A percentile compares a stretch with the other conserved stretches of the same genome.
Evolutionary conservation across 768 basidiomycete species (phyloP).

Genomic region (Tremella mesenterica): DNA sequence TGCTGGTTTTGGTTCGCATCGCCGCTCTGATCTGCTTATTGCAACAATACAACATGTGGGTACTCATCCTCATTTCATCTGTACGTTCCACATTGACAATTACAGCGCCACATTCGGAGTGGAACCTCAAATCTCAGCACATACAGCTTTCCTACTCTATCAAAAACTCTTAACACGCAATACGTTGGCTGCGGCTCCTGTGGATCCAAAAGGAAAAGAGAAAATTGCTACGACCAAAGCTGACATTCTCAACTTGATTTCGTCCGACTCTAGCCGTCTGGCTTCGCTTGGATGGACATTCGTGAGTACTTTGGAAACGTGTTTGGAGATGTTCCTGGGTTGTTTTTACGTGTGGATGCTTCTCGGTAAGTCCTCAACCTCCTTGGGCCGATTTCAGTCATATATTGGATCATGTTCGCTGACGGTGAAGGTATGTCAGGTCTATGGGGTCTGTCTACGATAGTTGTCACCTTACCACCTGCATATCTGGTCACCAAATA

Average conservation of each 20-base stretch:
- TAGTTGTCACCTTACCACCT: constrained; percentile 22
- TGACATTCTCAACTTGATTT: constrained; percentile 32
- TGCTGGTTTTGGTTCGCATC: constrained; percentile 14
- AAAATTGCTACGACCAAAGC: constrained; percentile 17
- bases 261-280: constrained; percentile 13
- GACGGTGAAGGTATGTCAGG: constrained; percentile 22
- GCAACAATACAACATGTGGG: constrained; percentile 14
- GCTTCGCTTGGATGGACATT: constrained; percentile 12
- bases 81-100: constrained; percentile 1
- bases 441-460: constrained; percentile 22
- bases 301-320: constrained; percentile 4
- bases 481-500: constrained; percentile 24
- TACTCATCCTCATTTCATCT: not conserved
- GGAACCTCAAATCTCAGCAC: constrained; percentile 11
- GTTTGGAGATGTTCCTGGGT: constrained; percentile 20
- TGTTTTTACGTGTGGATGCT: constrained; percentile 27
- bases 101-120: constrained; percentile 6
- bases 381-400: too few relatives aligned
- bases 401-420: not conserved
- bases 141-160: constrained; percentile 16
- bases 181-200: constrained; percentile 6
- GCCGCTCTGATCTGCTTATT: constrained; percentile 4
- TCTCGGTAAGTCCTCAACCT: constrained; percentile 15
- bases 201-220: not conserved
- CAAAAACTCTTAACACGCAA: constrained; percentile 30